phyloP scores from a whole-genome alignment of 1,139 yeast species.

The Diutina neorugosa region DNA sequence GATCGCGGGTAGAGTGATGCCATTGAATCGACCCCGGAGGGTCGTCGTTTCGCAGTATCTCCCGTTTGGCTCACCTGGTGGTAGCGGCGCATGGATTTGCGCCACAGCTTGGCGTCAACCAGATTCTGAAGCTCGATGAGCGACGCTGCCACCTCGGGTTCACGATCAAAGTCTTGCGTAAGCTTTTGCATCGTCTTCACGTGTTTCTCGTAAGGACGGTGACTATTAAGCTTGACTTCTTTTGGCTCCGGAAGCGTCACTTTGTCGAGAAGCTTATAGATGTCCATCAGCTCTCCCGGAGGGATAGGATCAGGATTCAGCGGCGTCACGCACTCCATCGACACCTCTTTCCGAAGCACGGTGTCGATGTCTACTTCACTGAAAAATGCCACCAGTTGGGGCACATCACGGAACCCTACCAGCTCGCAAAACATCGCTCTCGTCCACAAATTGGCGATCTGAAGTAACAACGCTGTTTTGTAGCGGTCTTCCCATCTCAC shows the following conservation, averaged over 20 bases:
- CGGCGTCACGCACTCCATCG: constrained; percentile 81
- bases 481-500: constrained; percentile 64
- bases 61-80: background rate
- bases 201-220: background rate
- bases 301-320: constrained; percentile 64
- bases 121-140: background rate
- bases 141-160: background rate
- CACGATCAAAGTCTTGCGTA: background rate
- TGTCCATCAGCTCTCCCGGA: constrained; percentile 69
- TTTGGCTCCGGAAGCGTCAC: background rate
- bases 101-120: background rate
- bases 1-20: background rate
- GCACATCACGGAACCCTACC: constrained; percentile 77
- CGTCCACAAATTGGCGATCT: constrained; percentile 89
- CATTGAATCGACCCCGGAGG: constrained; percentile 1
- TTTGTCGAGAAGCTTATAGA: constrained; percentile 26
- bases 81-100: background rate
- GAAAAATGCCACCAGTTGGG: constrained; percentile 92
- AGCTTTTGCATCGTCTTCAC: background rate
- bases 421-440: constrained; percentile 93
- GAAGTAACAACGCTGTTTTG: constrained; percentile 70
- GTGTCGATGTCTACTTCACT: constrained; percentile 88
- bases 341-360: constrained; percentile 81
- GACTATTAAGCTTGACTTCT: background rate
- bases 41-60: constrained; percentile 4